Conservation (phyloP, 2,329 filamentous ascomycete species). For the Fusarium zealandicum region DNA sequence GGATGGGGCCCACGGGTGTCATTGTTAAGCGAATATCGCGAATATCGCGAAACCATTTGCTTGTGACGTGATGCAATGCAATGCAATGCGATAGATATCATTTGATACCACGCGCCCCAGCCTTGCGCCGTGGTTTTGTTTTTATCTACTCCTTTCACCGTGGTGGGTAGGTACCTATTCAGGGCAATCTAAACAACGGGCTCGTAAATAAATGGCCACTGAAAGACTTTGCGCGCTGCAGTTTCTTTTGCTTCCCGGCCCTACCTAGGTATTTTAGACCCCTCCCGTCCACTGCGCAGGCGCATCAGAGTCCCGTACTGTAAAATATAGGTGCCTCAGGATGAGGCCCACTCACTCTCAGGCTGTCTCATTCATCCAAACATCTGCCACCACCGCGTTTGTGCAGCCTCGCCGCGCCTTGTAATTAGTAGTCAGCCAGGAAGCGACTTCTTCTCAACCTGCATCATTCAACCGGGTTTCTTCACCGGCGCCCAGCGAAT, state of each 20-base stretch:
- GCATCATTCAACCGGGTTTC: slow-evolving; percentile 9
- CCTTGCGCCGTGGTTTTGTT: neutral
- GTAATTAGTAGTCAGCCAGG: slow-evolving; percentile 10
- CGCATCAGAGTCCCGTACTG: neutral
- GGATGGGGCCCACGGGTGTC: neutral
- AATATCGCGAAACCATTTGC: neutral
- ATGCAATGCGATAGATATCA: slow-evolving; percentile 6
- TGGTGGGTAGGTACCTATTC: neutral
- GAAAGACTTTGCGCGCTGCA: no score
- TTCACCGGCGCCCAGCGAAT: slow-evolving; percentile 20
- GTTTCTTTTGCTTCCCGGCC: no score
- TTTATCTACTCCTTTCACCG: neutral
- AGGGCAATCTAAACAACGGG: neutral
- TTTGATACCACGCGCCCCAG: slow-evolving; percentile 14
- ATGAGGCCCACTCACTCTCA: slow-evolving; percentile 5
- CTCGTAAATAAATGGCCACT: no score
- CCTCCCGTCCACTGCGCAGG: no score
- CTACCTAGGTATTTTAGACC: no score
- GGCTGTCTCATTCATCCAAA: slow-evolving; percentile 5
- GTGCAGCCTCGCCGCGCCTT: slow-evolving; percentile 35
- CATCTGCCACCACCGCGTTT: slow-evolving; percentile 32
- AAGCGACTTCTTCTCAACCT: slow-evolving; percentile 13
- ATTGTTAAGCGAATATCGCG: slow-evolving; percentile 31
- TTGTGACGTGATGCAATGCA: slow-evolving; percentile 7
- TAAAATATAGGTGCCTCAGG: slow-evolving; percentile 1